phyloP scores from a whole-genome alignment of 768 basidiomycete genomes.

The Hygrophorus pudorinus region DNA sequence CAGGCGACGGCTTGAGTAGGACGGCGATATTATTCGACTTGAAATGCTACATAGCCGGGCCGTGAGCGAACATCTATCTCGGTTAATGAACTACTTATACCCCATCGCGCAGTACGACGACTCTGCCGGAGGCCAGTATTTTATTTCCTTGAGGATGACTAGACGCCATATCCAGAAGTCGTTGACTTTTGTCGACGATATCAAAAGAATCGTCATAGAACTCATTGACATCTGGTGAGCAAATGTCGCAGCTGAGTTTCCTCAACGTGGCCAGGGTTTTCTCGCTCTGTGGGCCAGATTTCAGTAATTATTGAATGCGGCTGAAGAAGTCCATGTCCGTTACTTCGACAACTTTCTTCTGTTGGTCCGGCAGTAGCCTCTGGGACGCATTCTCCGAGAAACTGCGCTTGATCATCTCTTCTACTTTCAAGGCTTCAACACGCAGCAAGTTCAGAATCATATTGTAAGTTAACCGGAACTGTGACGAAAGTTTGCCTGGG shows the following conservation, averaged over 20 bases:
- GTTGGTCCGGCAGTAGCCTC: slow-evolving; percentile 83
- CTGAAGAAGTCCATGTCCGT: slow-evolving; percentile 15
- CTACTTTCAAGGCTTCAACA: slow-evolving; percentile 91
- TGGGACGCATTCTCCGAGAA: slow-evolving; percentile 99
- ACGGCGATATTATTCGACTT: slow-evolving; percentile 58
- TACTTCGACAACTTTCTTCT: slow-evolving; percentile 82
- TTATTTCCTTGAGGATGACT: slow-evolving; percentile 57
- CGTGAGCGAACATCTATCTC: not conserved
- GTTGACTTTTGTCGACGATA: slow-evolving; percentile 52
- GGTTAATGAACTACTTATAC: slow-evolving; percentile 28
- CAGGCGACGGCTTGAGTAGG: slow-evolving; percentile 54
- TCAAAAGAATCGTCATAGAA: slow-evolving; percentile 67
- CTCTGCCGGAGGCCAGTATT: slow-evolving; percentile 59
- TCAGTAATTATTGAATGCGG: slow-evolving; percentile 5
- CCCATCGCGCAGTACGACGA: slow-evolving; percentile 74
- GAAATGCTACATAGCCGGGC: slow-evolving; percentile 55
- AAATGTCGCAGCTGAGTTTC: slow-evolving; percentile 59
- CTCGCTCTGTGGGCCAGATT: slow-evolving; percentile 47
- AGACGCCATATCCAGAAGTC: slow-evolving; percentile 50
- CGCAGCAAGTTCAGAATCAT: slow-evolving; percentile 97
- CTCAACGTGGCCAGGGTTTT: slow-evolving; percentile 50
- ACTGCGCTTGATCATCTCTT: slow-evolving; percentile 99
- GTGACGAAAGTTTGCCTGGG: slow-evolving; percentile 86
- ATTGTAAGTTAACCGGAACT: slow-evolving; percentile 97
- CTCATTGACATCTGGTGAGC: slow-evolving; percentile 58